phyloP scores from a whole-genome alignment of 768 basidiomycete species.

The Termitomyces sp. region DNA sequence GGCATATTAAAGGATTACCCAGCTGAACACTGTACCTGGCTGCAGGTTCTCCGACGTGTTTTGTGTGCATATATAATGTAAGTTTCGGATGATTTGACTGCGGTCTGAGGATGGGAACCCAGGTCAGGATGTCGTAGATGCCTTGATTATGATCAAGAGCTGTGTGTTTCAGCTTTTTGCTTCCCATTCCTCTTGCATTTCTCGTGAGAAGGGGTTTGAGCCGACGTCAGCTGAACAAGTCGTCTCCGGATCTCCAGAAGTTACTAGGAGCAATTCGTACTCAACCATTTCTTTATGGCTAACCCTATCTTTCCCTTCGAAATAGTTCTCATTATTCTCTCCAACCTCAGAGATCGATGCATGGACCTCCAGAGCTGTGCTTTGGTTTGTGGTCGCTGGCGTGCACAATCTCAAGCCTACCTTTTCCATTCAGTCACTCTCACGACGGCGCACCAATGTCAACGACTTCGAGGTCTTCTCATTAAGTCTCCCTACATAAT shows the following conservation, averaged over 20 bases:
- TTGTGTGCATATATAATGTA: not conserved
- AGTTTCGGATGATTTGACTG: not conserved
- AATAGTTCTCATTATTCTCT: conserved; percentile 2
- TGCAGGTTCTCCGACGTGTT: not conserved
- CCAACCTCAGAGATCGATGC: not conserved
- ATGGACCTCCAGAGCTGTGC: conserved; percentile 2
- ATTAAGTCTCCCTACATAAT: not conserved
- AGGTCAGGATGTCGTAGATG: not conserved
- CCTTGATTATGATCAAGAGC: not conserved
- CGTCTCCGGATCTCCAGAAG: not conserved
- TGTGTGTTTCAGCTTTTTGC: not conserved
- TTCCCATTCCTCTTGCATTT: not conserved
- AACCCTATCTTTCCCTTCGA: not conserved
- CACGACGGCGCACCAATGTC: conserved; percentile 1
- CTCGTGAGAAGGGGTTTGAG: not conserved
- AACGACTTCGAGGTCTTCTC: not conserved
- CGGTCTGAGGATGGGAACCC: not conserved
- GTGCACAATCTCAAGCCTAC: conserved; percentile 1
- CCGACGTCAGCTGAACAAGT: not conserved
- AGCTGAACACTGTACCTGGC: conserved; percentile 2
- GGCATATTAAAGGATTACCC: not conserved
- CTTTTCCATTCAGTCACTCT: conserved; percentile 1
- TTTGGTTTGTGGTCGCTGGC: conserved; percentile 8
- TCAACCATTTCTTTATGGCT: not conserved
- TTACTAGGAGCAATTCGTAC: not conserved